phyloP scores from a whole-genome alignment of 1,139 yeast species.

The Sugiyamaella japonica region DNA sequence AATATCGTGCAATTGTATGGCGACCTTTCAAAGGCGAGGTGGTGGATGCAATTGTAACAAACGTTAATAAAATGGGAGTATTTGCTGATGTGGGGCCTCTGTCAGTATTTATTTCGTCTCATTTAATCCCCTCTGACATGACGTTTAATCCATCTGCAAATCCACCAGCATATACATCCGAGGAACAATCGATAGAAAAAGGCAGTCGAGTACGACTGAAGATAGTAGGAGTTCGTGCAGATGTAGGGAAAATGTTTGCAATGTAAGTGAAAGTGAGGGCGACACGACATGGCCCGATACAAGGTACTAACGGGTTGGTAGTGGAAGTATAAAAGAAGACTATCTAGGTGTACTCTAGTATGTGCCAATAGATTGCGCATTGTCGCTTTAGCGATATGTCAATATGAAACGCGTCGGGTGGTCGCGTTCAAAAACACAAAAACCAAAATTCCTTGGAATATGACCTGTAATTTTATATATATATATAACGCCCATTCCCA shows the following conservation, averaged over 20 bases:
- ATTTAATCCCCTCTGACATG: slow-evolving; percentile 92
- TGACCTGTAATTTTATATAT: slow-evolving; percentile 17
- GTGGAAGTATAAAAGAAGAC: slow-evolving; percentile 83
- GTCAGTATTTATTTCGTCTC: slow-evolving; percentile 91
- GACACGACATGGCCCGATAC: neutral
- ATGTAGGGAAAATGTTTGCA: slow-evolving; percentile 95
- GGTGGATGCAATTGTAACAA: slow-evolving; percentile 92
- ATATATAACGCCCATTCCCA: slow-evolving; percentile 1
- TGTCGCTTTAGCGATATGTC: neutral
- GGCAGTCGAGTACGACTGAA: slow-evolving; percentile 92
- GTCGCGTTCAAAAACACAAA: neutral
- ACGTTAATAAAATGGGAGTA: slow-evolving; percentile 94
- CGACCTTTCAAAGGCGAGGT: slow-evolving; percentile 97
- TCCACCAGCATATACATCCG: slow-evolving; percentile 97
- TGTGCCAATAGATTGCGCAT: slow-evolving; percentile 1
- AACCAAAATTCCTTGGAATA: slow-evolving; percentile 4
- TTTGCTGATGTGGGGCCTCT: slow-evolving; percentile 98
- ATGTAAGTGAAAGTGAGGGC: slow-evolving; percentile 45
- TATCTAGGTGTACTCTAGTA: slow-evolving; percentile 74
- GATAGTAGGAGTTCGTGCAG: slow-evolving; percentile 96
- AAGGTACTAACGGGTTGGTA: slow-evolving; percentile 18
- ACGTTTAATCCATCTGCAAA: slow-evolving; percentile 92
- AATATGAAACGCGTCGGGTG: neutral
- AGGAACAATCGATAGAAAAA: slow-evolving; percentile 91
- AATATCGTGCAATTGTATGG: slow-evolving; percentile 96